Base-by-base conservation (phyloP, 2,329 filamentous ascomycete genomes). In the Chaetomium olivaceum region DNA sequence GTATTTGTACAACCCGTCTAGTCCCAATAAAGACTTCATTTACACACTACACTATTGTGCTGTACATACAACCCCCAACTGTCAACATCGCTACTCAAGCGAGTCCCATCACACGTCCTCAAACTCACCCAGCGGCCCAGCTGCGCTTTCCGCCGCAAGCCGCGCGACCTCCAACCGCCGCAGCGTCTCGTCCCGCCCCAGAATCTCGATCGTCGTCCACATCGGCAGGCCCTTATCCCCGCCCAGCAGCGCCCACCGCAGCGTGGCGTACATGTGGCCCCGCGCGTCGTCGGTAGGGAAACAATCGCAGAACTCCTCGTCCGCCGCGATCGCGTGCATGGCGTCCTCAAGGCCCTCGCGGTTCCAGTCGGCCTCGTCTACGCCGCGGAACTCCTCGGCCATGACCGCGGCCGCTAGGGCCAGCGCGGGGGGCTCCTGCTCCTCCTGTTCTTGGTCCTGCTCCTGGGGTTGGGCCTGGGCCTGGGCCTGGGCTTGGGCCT, bases 231-330 rank as follows among this genome's bases (percentile, higher is more conserved):
- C 75, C 19, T 71, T 54, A 25, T 68, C 66, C 16, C 69, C 63
- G 5, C 68, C 73, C 2, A 75, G 33, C n/a, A 78, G 67, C 7
- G 71, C 75, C 74, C 76, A 76, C 1, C 76, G 71, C 23, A 77
- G 56, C 19, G 73, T 67, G 25, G 69, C 73, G 64, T 71, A 76
- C 14, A 72, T 71, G 1, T 7, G 56, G 58, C 9, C 54, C 39
- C 2, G 60, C 57, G 3, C 64, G 51, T n/a, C 62, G 0, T 25
- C 25, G 3, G 14, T 14, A 3, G 21, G 43, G 12, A 36, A 33
- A 12, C 31, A 29, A 11, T 1, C 23, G 8, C 7, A 2, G 11
- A 51, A 64, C 25, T 0, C 27, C 12, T 25, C 7, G n/a, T 60
- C 33, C 5, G 11, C 6, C n/a, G 63, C 59, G 7, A 61, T 31